These are phyloP conservation scores for Cicer chorassanicum DNA, from an alignment of 306 rosid genomes.

Conservation along the genomic window DNA sequence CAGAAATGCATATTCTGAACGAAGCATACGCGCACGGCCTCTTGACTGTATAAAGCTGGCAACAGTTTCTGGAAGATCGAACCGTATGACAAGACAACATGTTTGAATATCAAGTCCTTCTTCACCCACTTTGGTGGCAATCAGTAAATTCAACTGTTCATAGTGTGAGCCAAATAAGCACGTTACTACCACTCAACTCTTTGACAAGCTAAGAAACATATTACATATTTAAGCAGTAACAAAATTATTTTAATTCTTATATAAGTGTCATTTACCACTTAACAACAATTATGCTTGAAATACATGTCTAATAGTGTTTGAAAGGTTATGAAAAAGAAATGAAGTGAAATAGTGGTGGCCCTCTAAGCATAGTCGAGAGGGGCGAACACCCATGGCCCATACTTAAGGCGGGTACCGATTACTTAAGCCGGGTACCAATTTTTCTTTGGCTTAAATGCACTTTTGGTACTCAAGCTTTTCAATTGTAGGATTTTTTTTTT, in stretches of 20 bases:
- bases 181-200: conserved; percentile 38
- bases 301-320: conserved; percentile 17
- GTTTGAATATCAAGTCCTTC: conserved; percentile 99
- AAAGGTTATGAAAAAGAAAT: neutral
- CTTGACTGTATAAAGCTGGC: conserved; percentile 98
- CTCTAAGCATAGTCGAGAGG: too few relatives aligned
- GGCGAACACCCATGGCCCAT: too few relatives aligned
- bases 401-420: too few relatives aligned
- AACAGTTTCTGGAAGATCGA: conserved; percentile 98
- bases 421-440: too few relatives aligned
- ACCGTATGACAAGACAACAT: conserved; percentile 90
- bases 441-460: too few relatives aligned
- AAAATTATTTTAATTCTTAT: conserved; percentile 22
- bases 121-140: conserved; percentile 98
- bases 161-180: conserved; percentile 44
- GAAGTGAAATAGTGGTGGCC: neutral
- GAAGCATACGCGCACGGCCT: conserved; percentile 96
- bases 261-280: conserved; percentile 28
- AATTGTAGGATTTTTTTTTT: too few relatives aligned
- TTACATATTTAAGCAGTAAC: conserved; percentile 19
- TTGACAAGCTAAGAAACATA: conserved; percentile 22
- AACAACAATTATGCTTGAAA: conserved; percentile 26
- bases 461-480: too few relatives aligned
- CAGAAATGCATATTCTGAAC: conserved; percentile 86
- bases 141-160: conserved; percentile 83